A percentile compares a stretch with the other conserved stretches of the same genome.
Conservation (phyloP, 768 basidiomycete genomes). For the Termitomyces sp. region DNA sequence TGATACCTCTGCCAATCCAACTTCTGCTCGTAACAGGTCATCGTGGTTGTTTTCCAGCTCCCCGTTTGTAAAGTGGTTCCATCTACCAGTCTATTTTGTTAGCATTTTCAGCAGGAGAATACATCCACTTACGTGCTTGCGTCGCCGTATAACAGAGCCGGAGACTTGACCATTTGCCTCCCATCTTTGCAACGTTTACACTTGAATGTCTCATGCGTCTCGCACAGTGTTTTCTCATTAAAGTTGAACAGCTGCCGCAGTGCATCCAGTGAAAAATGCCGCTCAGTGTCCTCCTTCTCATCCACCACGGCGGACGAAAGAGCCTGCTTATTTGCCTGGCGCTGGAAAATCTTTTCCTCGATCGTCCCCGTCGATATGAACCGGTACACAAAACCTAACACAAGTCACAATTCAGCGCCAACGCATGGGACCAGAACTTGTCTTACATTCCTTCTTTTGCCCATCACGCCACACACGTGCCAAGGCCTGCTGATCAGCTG, state of each 20-base stretch:
- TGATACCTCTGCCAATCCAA: constrained; percentile 77
- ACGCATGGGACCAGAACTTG: background rate
- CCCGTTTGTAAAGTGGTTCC: constrained; percentile 94
- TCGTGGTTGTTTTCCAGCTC: constrained; percentile 93
- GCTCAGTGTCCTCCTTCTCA: constrained; percentile 91
- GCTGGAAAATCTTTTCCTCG: constrained; percentile 98
- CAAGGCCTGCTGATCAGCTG: constrained; percentile 96
- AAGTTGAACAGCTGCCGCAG: constrained; percentile 89
- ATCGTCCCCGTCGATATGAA: constrained; percentile 97
- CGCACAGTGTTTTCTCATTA: constrained; percentile 80
- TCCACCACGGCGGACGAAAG: constrained; percentile 98
- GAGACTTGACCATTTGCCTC: constrained; percentile 75
- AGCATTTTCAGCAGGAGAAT: background rate
- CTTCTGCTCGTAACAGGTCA: constrained; percentile 88
- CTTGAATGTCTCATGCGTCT: constrained; percentile 98
- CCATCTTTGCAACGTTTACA: constrained; percentile 89
- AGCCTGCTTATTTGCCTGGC: constrained; percentile 94
- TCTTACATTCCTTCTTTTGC: constrained; percentile 97
- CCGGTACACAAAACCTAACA: constrained; percentile 90
- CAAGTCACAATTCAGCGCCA: background rate
- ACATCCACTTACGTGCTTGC: constrained; percentile 81
- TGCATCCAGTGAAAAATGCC: constrained; percentile 89
- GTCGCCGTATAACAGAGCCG: constrained; percentile 90
- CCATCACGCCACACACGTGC: constrained; percentile 99
- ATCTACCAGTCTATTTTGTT: constrained; percentile 40